A percentile compares a stretch with the other conserved stretches of the same genome.
Conservation (phyloP, 176 grass and related monocot species). For the Bromus sterilis region DNA sequence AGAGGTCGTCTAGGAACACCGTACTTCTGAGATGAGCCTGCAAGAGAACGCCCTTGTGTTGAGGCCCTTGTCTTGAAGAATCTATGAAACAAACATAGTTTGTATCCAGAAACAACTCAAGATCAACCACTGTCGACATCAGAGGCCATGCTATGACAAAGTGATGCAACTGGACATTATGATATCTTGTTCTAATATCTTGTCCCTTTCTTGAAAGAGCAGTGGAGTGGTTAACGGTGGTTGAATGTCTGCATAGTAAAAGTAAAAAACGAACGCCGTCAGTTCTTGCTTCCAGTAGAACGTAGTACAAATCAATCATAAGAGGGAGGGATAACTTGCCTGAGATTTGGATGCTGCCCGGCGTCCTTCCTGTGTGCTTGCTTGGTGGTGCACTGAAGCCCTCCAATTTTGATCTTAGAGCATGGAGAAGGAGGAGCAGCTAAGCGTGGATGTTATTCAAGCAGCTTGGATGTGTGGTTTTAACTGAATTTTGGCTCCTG, state of each 20-base stretch:
- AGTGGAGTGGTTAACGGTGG: too few species aligned
- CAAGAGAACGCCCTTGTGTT: constrained; percentile 43
- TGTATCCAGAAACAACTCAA: too few species aligned
- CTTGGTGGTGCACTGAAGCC: constrained; percentile 15
- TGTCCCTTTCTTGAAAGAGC: too few species aligned
- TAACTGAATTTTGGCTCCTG: constrained; percentile 12
- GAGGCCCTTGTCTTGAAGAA: too few species aligned
- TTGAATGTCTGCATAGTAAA: constrained; percentile 4
- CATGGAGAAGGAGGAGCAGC: not conserved
- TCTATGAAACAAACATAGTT: too few species aligned
- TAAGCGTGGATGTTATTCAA: constrained; percentile 19
- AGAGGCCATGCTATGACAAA: constrained; percentile 32
- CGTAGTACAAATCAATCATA: not conserved
- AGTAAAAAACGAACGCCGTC: not conserved
- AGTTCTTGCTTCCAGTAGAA: not conserved
- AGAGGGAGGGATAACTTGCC: not conserved
- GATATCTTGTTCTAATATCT: too few species aligned
- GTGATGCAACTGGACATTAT: constrained; percentile 33
- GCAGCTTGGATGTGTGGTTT: constrained; percentile 12
- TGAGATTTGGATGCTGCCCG: constrained; percentile 39
- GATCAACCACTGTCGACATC: too few species aligned
- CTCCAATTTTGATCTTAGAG: constrained; percentile 11
- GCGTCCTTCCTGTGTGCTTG: constrained; percentile 21
- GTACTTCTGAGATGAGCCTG: constrained; percentile 56
- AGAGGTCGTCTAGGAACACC: constrained; percentile 46